Evolutionary conservation across 2,329 filamentous ascomycete species (phyloP), one percentile per base, ranked within the genome.

Genomic region (Botrytis porri): DNA sequence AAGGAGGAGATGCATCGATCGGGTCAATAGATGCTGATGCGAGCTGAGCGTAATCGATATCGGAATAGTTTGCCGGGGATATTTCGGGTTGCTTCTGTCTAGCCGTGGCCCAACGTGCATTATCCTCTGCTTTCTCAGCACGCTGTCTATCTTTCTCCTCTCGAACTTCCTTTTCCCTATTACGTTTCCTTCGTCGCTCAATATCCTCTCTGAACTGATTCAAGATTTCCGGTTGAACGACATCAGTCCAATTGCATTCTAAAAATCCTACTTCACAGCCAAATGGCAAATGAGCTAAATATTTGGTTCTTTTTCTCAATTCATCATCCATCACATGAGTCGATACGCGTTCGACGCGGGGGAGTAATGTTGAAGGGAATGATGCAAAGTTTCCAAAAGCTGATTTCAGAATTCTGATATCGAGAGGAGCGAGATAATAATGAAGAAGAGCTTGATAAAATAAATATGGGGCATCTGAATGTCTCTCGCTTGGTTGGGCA

Each of bases 181-280:
- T 90, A 74, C 86, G 85, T 79, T 89, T 91, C 73, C 90, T 84
- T 69, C 91, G 83, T 74, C 85, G 85, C 73, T 90, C 88, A 45
- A 91, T 90, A 76, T 93, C 90, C 0, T 85, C 80, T 71, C 83
- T 84, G 80, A 93, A 93, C 35, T 85, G 85, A 59, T 86, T 86
- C 32, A 93, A 81, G 8, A 92, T 83, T 62, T 88, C 87, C 0
- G 88, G 85, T 3, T 84, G 83, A 22, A 93, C 90, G 2, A 91
- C 86, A 78, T 92, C 91, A 1, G 89, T 90, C 91, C 91, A 93
- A 78, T 93, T 90, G 77, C 91, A 93, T 81, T 93, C 91, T 2
- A 93, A 82, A 77, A 93, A 93, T 63, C 84, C 88, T 32, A 93
- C 90, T 80, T 93, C 91, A 79, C 90, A 93, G 18, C 91, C 91